Percentiles rank a stretch among this genome's conserved stretches.
phyloP scores from a whole-genome alignment of 331 rosid species.

The Spiraea crenata region DNA sequence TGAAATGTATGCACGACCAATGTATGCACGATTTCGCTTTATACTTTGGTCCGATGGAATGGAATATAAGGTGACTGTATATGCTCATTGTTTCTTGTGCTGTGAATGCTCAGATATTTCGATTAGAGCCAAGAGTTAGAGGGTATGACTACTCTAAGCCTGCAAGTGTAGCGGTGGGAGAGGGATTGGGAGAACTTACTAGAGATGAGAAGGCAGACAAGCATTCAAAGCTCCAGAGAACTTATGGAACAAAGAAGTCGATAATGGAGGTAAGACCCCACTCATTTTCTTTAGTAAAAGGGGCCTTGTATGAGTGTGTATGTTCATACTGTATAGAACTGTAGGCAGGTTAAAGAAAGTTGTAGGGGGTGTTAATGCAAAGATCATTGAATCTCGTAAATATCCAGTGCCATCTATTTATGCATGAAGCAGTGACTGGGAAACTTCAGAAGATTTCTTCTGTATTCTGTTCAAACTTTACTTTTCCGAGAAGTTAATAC shows the following conservation, averaged over 20 bases:
- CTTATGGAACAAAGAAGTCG: slow-evolving; percentile 61
- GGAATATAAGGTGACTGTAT: background rate
- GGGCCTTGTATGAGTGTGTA: background rate
- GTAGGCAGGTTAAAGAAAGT: background rate
- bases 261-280: slow-evolving; percentile 40
- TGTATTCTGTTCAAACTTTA: background rate
- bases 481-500: background rate
- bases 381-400: background rate
- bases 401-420: background rate
- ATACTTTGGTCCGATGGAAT: background rate
- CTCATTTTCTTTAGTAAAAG: background rate
- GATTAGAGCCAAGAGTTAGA: slow-evolving; percentile 74
- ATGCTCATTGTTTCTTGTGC: slow-evolving; percentile 10
- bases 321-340: background rate
- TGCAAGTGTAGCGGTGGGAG: slow-evolving; percentile 34
- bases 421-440: background rate
- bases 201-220: slow-evolving; percentile 26
- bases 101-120: slow-evolving; percentile 57
- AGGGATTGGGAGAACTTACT: slow-evolving; percentile 45
- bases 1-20: no score
- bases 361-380: background rate
- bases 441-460: background rate
- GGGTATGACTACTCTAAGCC: slow-evolving; percentile 36
- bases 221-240: slow-evolving; percentile 30
- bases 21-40: background rate